Base-by-base conservation (phyloP, 176 grass and related monocot genomes). In the Zizania latifolia region DNA sequence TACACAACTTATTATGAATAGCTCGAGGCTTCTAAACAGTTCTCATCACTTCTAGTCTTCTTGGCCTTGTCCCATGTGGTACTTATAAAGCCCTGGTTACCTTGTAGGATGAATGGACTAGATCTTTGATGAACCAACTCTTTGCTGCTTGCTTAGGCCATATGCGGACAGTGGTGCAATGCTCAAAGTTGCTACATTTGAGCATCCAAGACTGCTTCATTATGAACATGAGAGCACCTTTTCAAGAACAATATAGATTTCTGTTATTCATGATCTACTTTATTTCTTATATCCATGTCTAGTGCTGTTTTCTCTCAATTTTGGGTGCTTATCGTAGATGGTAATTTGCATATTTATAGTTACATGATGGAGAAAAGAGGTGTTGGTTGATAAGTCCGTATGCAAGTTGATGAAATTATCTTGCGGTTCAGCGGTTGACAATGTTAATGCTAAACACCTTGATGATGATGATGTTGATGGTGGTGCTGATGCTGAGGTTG, bases 381-480 rank as follows among this genome's bases (percentile, higher is more conserved):
- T 66, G 74, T 40, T 63, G 53, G 44, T 36, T 51, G 40, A 76
- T 37, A 37, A 71, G 32, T 23, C 60, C 55, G 8, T 31, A 48
- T 74, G 67, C 37, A 77, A 80, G 62, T 45, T 71, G 60, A 48
- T 43, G 40, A 39, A 8, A 17, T 58, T 36, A 50, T 39, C 46
- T 72, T 83, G 71, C 3, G 32, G 75, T 48, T 84, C 65, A 72
- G 71, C 3, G 32, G 75, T 48, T 84, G 70, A 72, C 68, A 65
- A 58, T 85, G 64, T 40, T 81, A 37, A 28, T 82, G 50, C 57
- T 72, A 74, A 56, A 75, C 62, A 30, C 46, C 31, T 76, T 75
- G 73, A 70, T 86, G 74, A 79, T 89, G 77, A 24, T n/a, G n/a
- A n/a, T n/a, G n/a, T n/a, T 39, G 72, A 3, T 58, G 50, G 56